Conservation (phyloP, 2,329 filamentous ascomycete species). For the Coniochaeta hoffmannii region DNA sequence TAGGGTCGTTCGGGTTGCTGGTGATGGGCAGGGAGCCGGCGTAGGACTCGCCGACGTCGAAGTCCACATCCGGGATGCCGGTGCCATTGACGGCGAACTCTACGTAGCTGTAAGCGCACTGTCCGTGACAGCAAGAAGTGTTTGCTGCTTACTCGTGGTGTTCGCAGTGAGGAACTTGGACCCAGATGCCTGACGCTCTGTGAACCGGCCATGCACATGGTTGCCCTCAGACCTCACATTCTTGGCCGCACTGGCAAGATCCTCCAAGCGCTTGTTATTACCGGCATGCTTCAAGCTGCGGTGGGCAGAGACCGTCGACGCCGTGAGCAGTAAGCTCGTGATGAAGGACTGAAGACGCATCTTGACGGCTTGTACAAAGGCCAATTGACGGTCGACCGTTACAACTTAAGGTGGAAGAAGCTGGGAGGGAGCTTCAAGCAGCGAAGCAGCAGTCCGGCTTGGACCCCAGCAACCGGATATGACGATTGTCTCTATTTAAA, state of each 20-base stretch:
- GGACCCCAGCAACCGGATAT: neutral
- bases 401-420: neutral
- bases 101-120: constrained; percentile 16
- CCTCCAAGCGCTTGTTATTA: neutral
- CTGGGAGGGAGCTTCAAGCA: neutral
- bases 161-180: constrained; percentile 11
- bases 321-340: neutral
- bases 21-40: constrained; percentile 55
- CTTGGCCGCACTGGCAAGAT: neutral
- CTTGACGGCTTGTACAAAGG: neutral
- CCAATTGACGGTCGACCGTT: neutral
- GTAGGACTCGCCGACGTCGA: constrained; percentile 61
- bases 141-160: constrained; percentile 8
- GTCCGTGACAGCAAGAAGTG: neutral
- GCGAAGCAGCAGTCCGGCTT: neutral
- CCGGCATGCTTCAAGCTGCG: constrained; percentile 2
- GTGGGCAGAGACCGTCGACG: neutral
- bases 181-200: neutral
- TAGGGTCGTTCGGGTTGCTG: constrained; percentile 29
- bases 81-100: constrained; percentile 58
- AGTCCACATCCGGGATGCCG: constrained; percentile 59
- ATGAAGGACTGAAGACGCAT: neutral
- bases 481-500: neutral
- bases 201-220: neutral
- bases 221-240: neutral